Evolutionary conservation across 495 filamentous ascomycete species (phyloP), one percentile per base, ranked within the genome.

Genomic region (Penicillium cinerascens): DNA sequence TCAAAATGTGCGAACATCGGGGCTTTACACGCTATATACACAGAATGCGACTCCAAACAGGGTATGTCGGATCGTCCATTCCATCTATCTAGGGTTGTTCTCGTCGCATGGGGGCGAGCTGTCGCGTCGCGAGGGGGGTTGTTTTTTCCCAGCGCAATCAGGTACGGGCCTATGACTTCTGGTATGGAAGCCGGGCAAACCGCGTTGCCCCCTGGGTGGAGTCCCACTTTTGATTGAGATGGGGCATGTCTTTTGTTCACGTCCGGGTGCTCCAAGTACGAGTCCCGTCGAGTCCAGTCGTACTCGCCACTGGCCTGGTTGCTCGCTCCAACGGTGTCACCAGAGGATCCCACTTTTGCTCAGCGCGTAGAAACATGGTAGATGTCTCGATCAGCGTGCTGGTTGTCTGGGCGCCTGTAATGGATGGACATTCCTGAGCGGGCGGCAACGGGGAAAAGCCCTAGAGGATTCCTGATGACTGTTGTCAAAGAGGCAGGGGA

Each of bases 21-120:
- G 51, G 51, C 39, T 48, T 39, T 54, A 54, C 51, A 41, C 38
- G 47, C 52, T 55, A 55, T 55, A 55, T 55, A 55, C 39, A 27
- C 25, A 44, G 42, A 41, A 42, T 47, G n/a, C 38, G 23, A 25
- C 17, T 10, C 27, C 33, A 51, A 59, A 61, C 52, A 56, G 54
- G 59, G 56, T 47, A 56, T 59, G 58, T 18, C 47, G 49, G 52
- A 56, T 53, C 47, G 29, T 55, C 40, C 63, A 63, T 64, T 66
- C 63, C 56, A 51, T 46, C 20, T 29, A 54, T 52, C 43, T 44
- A 33, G 36, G 43, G 51, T 53, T 51, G 18, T 56, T 49, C 29
- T 35, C n/a, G 51, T 54, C 60, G 56, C 59, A 62, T 51, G 50
- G 53, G 47, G 53, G 45, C 37, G 2, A 9, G n/a, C 25, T 35